Conservation (phyloP, 768 basidiomycete species). For the Mycena albidolilacea region DNA sequence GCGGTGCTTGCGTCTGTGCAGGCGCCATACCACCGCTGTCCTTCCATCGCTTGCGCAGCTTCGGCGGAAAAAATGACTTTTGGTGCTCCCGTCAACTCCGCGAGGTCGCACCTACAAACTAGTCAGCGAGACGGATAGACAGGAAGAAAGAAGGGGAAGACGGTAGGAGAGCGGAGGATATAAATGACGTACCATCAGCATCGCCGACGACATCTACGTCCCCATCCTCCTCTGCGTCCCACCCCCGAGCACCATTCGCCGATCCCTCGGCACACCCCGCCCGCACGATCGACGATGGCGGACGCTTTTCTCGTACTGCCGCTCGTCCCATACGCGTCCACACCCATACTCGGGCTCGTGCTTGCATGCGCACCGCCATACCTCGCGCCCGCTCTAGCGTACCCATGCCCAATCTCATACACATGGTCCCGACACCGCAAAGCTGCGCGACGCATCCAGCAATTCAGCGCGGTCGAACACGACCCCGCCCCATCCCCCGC, state of each 20-base stretch:
- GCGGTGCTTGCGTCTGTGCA: not conserved
- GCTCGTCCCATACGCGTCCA: not conserved
- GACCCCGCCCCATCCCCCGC: not conserved
- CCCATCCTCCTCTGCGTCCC: too few species aligned
- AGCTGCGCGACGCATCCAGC: not conserved
- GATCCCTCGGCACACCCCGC: too few species aligned
- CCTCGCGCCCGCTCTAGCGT: not conserved
- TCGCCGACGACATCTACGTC: too few species aligned
- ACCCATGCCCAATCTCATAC: not conserved
- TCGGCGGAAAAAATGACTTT: not conserved
- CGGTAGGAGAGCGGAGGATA: too few species aligned
- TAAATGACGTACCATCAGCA: too few species aligned
- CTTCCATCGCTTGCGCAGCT: not conserved
- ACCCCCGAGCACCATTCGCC: too few species aligned
- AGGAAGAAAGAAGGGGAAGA: too few species aligned
- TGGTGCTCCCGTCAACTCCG: too few species aligned
- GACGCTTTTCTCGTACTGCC: not conserved
- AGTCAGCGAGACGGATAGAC: too few species aligned
- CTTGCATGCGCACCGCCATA: not conserved
- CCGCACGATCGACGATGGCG: too few species aligned
- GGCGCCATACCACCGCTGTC: not conserved
- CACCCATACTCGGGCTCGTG: not conserved
- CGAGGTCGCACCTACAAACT: too few species aligned
- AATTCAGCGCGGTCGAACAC: not conserved
- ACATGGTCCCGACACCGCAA: not conserved